phyloP scores from a whole-genome alignment of 352 stramenopile genomes.

The Globisporangium camurandrum region DNA sequence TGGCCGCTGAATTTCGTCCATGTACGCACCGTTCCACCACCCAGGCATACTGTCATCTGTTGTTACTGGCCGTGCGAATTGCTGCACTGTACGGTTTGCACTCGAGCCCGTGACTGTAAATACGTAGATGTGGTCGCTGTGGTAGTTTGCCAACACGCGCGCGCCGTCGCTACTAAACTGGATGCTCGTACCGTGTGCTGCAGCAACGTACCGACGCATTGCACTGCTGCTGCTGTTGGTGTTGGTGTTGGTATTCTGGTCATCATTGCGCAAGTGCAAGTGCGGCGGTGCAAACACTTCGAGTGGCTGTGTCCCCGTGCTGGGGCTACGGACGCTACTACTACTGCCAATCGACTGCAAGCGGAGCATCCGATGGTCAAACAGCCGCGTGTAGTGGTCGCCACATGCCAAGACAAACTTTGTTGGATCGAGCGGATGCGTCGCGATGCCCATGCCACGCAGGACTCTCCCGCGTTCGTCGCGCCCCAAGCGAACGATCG shows the following conservation, averaged over 20 bases:
- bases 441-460: constrained; percentile 65
- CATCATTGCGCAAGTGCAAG: constrained; percentile 65
- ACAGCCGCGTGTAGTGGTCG: constrained; percentile 74
- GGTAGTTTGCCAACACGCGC: constrained; percentile 73
- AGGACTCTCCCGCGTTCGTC: constrained; percentile 33
- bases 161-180: constrained; percentile 66
- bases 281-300: constrained; percentile 73
- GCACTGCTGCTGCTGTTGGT: constrained; percentile 26
- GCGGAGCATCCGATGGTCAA: constrained; percentile 70
- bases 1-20: constrained; percentile 10
- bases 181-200: constrained; percentile 71
- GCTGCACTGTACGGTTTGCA: constrained; percentile 6
- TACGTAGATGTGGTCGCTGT: constrained; percentile 83
- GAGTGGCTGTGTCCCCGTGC: constrained; percentile 31
- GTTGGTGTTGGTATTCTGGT: no score
- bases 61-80: not conserved
- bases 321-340: constrained; percentile 8
- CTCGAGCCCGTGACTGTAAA: constrained; percentile 35
- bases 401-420: constrained; percentile 70
- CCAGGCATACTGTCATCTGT: no score
- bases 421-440: constrained; percentile 59
- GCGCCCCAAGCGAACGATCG: constrained; percentile 61
- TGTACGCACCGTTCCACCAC: constrained; percentile 29
- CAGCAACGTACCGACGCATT: constrained; percentile 37
- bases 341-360: constrained; percentile 26